A percentile compares a stretch with the other conserved stretches of the same genome.
phyloP scores from a whole-genome alignment of 352 stramenopile genomes.

The Pythium guiyangense region DNA sequence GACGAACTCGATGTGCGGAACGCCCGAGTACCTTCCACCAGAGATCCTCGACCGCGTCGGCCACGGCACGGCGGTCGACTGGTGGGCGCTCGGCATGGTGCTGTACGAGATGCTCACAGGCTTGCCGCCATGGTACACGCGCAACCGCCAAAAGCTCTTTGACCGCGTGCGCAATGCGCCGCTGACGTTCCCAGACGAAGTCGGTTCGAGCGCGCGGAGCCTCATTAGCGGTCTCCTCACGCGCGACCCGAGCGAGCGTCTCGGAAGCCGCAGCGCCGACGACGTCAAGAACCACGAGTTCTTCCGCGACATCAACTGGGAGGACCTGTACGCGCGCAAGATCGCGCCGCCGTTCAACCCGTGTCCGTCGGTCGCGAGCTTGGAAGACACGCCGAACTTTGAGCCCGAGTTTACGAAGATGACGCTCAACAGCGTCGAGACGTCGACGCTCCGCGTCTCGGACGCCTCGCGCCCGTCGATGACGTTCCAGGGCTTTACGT shows the following conservation, averaged over 20 bases:
- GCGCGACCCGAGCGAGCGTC: slow-evolving; percentile 71
- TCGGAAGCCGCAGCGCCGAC: slow-evolving; percentile 71
- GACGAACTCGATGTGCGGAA: slow-evolving; percentile 89
- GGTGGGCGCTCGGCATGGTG: slow-evolving; percentile 91
- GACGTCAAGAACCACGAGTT: slow-evolving; percentile 87
- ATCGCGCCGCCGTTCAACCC: slow-evolving; percentile 83
- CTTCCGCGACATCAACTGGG: slow-evolving; percentile 79
- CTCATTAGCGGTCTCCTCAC: slow-evolving; percentile 83
- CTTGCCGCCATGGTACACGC: slow-evolving; percentile 90
- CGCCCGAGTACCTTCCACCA: slow-evolving; percentile 90
- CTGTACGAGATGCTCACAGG: slow-evolving; percentile 94
- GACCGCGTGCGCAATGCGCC: slow-evolving; percentile 85
- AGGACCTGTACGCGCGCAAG: slow-evolving; percentile 80
- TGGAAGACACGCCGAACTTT: slow-evolving; percentile 88
- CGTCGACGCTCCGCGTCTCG: slow-evolving; percentile 60
- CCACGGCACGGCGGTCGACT: slow-evolving; percentile 91
- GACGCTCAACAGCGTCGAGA: slow-evolving; percentile 85
- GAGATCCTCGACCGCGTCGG: slow-evolving; percentile 89
- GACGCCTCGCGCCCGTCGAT: slow-evolving; percentile 79
- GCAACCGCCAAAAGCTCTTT: slow-evolving; percentile 91
- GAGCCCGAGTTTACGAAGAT: slow-evolving; percentile 89
- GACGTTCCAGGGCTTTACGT: slow-evolving; percentile 89
- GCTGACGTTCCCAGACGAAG: slow-evolving; percentile 86
- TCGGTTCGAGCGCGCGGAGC: slow-evolving; percentile 60
- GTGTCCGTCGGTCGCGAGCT: slow-evolving; percentile 49